A percentile compares a stretch with the other conserved stretches of the same genome.
phyloP scores from a whole-genome alignment of 2,329 filamentous ascomycete species.

The Fusarium ramigenum region DNA sequence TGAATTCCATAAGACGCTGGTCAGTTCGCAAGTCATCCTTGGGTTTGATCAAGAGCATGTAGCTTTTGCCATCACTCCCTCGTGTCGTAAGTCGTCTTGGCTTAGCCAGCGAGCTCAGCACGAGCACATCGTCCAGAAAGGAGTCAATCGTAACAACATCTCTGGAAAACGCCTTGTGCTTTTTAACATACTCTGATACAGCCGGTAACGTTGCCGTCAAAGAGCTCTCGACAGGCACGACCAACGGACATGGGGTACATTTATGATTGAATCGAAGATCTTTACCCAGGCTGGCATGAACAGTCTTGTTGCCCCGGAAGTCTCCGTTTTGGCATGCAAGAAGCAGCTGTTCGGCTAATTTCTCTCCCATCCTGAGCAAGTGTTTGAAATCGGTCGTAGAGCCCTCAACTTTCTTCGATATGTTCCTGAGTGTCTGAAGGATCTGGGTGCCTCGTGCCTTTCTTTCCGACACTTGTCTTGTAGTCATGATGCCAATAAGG shows the following conservation, averaged over 20 bases:
- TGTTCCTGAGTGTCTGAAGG: conserved; percentile 58
- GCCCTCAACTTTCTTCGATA: conserved; percentile 62
- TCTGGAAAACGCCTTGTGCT: conserved; percentile 86
- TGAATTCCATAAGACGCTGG: conserved; percentile 99
- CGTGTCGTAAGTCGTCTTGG: conserved; percentile 89
- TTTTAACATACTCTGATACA: conserved; percentile 74
- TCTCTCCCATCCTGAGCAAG: conserved; percentile 82
- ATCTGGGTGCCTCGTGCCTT: conserved; percentile 62
- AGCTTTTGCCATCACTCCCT: conserved; percentile 87
- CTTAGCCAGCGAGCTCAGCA: conserved; percentile 90
- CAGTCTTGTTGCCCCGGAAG: conserved; percentile 75
- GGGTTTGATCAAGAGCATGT: conserved; percentile 94
- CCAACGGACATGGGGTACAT: conserved; percentile 82
- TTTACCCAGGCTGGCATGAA: conserved; percentile 75
- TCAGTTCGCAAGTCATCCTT: conserved; percentile 98
- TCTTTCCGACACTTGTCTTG: conserved; percentile 75
- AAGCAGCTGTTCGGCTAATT: conserved; percentile 83
- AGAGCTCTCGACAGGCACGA: conserved; percentile 87
- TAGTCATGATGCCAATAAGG: conserved; percentile 86
- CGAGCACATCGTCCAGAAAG: conserved; percentile 88
- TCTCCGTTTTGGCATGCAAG: conserved; percentile 79
- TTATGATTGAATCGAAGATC: conserved; percentile 88
- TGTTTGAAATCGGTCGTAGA: conserved; percentile 69
- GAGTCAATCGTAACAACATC: conserved; percentile 84
- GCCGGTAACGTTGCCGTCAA: conserved; percentile 84